Percentiles rank a stretch among this genome's conserved stretches.
These are phyloP conservation scores for Amanita rubescens DNA, from an alignment of 768 basidiomycete genomes.

Conservation along the genomic window DNA sequence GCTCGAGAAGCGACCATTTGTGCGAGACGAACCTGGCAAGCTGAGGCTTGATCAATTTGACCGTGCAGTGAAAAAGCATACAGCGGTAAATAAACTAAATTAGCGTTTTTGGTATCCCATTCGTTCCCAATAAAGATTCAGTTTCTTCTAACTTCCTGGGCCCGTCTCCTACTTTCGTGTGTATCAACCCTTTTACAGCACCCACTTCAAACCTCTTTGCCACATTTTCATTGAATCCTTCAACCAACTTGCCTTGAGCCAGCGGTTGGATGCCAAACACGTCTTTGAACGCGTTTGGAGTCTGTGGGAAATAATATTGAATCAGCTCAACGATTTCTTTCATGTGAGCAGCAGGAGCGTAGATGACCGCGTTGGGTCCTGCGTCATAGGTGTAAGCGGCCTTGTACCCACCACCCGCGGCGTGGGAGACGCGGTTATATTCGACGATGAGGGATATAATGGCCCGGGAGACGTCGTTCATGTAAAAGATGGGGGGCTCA, in stretches of 20 bases:
- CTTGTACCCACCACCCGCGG: slow-evolving; percentile 47
- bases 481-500: slow-evolving; percentile 96
- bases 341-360: slow-evolving; percentile 72
- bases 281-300: slow-evolving; percentile 63
- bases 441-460: slow-evolving; percentile 89
- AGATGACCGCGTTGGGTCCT: slow-evolving; percentile 98
- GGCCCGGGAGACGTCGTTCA: slow-evolving; percentile 95
- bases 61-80: not conserved
- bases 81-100: not conserved
- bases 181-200: slow-evolving; percentile 84
- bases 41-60: not conserved
- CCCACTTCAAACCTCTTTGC: slow-evolving; percentile 67
- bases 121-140: slow-evolving; percentile 56
- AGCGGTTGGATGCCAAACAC: slow-evolving; percentile 50
- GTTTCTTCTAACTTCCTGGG: slow-evolving; percentile 60
- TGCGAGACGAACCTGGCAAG: not conserved
- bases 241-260: slow-evolving; percentile 43
- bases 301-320: slow-evolving; percentile 81
- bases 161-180: slow-evolving; percentile 89
- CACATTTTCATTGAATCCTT: slow-evolving; percentile 75
- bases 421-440: slow-evolving; percentile 77
- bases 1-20: not conserved
- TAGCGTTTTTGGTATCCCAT: slow-evolving; percentile 63
- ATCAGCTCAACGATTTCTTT: slow-evolving; percentile 72
- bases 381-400: slow-evolving; percentile 99